Base-by-base conservation (phyloP, 2,329 filamentous ascomycete genomes). In the Pseudogymnoascus sp. region DNA sequence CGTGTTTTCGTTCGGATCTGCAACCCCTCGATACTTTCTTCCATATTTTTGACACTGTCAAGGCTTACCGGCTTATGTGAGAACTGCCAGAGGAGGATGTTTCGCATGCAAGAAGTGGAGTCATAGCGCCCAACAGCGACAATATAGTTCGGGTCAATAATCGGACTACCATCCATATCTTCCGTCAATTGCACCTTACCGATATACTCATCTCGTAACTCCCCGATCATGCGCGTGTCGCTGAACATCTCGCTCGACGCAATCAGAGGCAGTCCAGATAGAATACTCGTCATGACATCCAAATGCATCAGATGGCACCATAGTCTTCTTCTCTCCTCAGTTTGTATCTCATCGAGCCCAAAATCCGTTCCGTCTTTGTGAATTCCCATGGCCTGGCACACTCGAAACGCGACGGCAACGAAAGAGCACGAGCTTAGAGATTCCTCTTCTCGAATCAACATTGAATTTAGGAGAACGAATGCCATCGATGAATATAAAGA, bases 271-370 rank as follows among this genome's bases (percentile, higher is more conserved):
- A 61, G 13, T 81, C 83, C 3, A 81, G 75, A 64, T 85, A 80
- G 66, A 86, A 83, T 3, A 81, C 79, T 0, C 80, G 78, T 11
- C 81, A 79, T 62, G 4, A 83, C 73, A 68, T 89, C 86, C 0
- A 87, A 75, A 3, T 81, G 76, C 43, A 85, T 75, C 11, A 88
- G 77, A n/a, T 85, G 82, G 79, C 83, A 86, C 82, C 85, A 88
- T 0, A 87, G 71, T 1, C 85, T 78, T 23, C 85, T 78, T 41
- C 85, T 78, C 73, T 87, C 81, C 70, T 88, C 84, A 0, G 80
- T 79, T 63, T 87, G 84, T 64, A 84, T 86, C 0, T 83, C 80
- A 0, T 79, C 77, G 4, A 88, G 74, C 0, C 78, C 78, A 39
- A 86, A 78, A 61, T 78, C 73, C 3, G 75, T 75, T 10, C 79